phyloP scores from a whole-genome alignment of 2,329 filamentous ascomycete species.

The Colletotrichum musae region DNA sequence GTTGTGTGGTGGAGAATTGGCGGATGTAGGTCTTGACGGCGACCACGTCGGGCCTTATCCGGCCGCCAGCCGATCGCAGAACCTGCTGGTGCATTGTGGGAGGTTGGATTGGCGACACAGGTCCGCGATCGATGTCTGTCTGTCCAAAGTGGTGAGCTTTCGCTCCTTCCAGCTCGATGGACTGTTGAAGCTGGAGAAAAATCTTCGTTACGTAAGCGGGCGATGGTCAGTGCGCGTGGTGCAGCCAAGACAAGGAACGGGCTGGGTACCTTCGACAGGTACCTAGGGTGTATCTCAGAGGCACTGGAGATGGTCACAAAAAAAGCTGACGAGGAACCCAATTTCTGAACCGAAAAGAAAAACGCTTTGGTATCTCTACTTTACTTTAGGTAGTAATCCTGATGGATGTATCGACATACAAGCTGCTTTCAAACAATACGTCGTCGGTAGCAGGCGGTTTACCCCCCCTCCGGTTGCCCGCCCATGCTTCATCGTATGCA shows the following conservation, averaged over 20 bases:
- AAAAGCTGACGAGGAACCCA: background rate
- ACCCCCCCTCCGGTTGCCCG: constrained; percentile 3
- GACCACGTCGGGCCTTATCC: constrained; percentile 50
- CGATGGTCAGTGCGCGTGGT: background rate
- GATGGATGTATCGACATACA: constrained; percentile 3
- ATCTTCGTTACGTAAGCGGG: constrained; percentile 35
- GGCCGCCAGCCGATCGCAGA: constrained; percentile 55
- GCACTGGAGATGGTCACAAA: too few relatives aligned
- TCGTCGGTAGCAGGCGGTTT: constrained; percentile 16
- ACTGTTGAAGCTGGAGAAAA: constrained; percentile 30
- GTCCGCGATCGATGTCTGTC: constrained; percentile 28
- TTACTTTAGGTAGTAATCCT: constrained; percentile 4
- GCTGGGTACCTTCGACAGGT: too few relatives aligned
- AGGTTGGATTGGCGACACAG: background rate
- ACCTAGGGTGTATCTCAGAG: too few relatives aligned
- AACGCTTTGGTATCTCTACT: constrained; percentile 19
- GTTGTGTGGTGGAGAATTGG: constrained; percentile 57
- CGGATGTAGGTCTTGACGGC: constrained; percentile 52
- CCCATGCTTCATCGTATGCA: constrained; percentile 13
- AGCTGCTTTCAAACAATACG: background rate
- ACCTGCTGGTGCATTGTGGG: constrained; percentile 54
- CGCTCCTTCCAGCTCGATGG: background rate
- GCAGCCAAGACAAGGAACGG: too few relatives aligned
- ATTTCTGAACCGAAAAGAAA: constrained; percentile 1
- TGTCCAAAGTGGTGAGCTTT: constrained; percentile 8